A percentile compares a stretch with the other conserved stretches of the same genome.
Conservation (phyloP, 305 asterid species). For the Euphrasia arctica region DNA sequence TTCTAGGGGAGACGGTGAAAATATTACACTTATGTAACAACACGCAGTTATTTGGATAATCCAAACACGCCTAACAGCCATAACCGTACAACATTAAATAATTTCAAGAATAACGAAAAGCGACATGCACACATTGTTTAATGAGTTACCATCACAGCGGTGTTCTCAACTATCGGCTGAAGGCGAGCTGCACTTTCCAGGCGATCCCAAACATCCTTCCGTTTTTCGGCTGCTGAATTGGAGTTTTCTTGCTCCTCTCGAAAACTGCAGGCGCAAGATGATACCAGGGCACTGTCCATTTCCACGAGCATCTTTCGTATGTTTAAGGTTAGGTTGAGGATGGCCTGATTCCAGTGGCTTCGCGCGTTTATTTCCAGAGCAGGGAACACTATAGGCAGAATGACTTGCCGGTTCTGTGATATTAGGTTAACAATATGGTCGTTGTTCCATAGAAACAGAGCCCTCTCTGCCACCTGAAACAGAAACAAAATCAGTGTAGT, state of each 20-base stretch:
- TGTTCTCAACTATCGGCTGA: slow-evolving; percentile 54
- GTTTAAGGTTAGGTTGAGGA: slow-evolving; percentile 56
- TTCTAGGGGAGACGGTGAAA: slow-evolving; percentile 10
- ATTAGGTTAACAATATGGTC: slow-evolving; percentile 53
- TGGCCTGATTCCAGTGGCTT: slow-evolving; percentile 74
- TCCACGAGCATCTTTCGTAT: slow-evolving; percentile 55
- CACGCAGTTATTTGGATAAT: slow-evolving; percentile 11
- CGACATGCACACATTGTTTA: slow-evolving; percentile 13
- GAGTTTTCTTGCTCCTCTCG: slow-evolving; percentile 39
- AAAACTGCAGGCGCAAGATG: slow-evolving; percentile 43
- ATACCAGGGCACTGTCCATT: slow-evolving; percentile 57
- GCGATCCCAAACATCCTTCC: slow-evolving; percentile 54
- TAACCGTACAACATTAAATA: slow-evolving; percentile 8
- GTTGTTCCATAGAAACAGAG: slow-evolving; percentile 78
- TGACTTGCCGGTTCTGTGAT: slow-evolving; percentile 56
- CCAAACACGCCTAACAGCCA: slow-evolving; percentile 11
- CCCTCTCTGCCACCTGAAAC: slow-evolving; percentile 79
- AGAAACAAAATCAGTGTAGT: not conserved
- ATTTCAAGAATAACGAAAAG: not conserved
- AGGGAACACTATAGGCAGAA: slow-evolving; percentile 68
- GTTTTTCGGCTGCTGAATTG: slow-evolving; percentile 32
- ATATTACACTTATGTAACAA: slow-evolving; percentile 18
- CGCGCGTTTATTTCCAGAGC: slow-evolving; percentile 61
- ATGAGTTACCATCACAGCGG: slow-evolving; percentile 60
- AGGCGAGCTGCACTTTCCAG: slow-evolving; percentile 50